Evolutionary conservation across 257 asterid species (phyloP), one percentile per base, ranked within the genome.

Genomic region (Penstemon barbatus): DNA sequence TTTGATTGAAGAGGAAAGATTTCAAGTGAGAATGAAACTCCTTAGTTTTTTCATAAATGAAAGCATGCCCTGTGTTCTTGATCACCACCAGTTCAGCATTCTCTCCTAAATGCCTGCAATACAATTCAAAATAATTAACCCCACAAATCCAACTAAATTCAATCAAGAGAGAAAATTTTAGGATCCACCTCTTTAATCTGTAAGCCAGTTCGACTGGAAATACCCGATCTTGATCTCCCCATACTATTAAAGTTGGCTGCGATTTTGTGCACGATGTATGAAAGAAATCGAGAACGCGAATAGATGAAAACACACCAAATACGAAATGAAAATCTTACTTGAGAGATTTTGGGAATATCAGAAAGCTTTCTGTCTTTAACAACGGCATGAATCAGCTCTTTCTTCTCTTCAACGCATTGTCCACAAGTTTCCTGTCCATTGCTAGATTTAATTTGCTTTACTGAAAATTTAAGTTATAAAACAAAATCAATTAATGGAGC

Each of bases 151-250:
- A 58, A 61, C 38, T 48, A 3, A 40, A 3, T 2, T 13, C 40
- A 61, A 61, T 1, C 4, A 38, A 8, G 15, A 54, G 38, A 1
- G 13, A 11, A 25, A 38, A 46, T 19, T 4, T 7, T 18, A 6
- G 48, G 38, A 66, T 19, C 18, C 8, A 88, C 90, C 91, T 83
- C 71, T 80, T 79, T 49, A 88, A 72, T 74, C 96, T 81, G 77
- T 82, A 59, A 71, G 85, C 96, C 50, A 88, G 74, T 73, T 88
- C 87, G 5, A 88, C 10, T 3, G 93, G 96, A 66, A 88, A 88
- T 49, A 88, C 74, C 40, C 75, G 75, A 75, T 88, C 96, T 72
- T 84, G 76, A 65, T 88, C 96, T 40, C 96, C 96, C 96, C 91
- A 88, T 0, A 88, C 44, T 8, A 88, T 79, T 13, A 86, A 69